Evolutionary conservation across 73 alveolate genomes (phyloP).

Genomic region (Tetrahymena malaccensis): DNA sequence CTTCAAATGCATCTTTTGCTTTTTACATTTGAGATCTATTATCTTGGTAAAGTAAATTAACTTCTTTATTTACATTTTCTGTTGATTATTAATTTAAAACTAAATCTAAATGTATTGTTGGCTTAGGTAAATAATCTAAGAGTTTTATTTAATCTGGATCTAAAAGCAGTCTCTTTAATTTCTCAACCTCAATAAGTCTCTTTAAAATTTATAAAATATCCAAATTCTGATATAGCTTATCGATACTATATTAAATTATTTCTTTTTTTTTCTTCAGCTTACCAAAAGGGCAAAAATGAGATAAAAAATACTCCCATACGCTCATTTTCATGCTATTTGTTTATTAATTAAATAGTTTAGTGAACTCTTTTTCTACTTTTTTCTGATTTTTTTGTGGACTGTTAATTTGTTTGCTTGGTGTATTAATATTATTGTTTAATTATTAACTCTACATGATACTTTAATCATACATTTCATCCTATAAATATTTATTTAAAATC

Average conservation of each 20-base stretch:
- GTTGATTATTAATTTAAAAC: background rate
- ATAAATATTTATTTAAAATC: too few species aligned
- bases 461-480: too few species aligned
- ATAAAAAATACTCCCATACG: background rate
- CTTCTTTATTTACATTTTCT: background rate
- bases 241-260: slow-evolving; percentile 10
- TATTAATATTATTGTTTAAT: too few species aligned
- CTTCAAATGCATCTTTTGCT: background rate
- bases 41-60: background rate
- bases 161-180: slow-evolving; percentile 2
- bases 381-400: background rate
- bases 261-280: background rate
- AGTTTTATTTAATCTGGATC: slow-evolving; percentile 4
- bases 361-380: background rate
- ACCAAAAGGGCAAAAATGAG: background rate
- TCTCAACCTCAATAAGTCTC: slow-evolving; percentile 11
- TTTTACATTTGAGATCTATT: background rate
- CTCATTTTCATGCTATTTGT: background rate
- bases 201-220: slow-evolving; percentile 10
- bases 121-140: slow-evolving; percentile 23
- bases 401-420: background rate
- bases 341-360: background rate
- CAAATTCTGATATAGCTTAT: background rate
- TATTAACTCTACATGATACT: too few species aligned
- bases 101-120: background rate